Evolutionary conservation across 176 grass and related monocot genomes (phyloP), one percentile per base, ranked within the genome.

Genomic region (Saccharum spontaneum): DNA sequence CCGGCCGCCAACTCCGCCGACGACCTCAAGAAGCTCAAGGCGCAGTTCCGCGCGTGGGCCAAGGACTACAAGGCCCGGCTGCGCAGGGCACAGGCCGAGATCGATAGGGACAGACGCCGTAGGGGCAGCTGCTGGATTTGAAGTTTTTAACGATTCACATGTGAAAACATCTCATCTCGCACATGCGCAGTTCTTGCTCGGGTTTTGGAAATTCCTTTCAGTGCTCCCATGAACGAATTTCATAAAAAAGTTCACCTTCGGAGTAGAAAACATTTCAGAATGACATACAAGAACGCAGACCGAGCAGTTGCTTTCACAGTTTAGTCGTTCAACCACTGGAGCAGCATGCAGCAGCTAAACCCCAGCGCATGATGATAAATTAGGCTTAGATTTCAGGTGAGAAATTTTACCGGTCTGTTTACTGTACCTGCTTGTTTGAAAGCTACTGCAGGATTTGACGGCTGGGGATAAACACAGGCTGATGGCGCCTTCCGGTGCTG

Each of bases 1-100:
- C 77, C 77, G 55, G 38, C 43, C 34, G 48, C 20, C 8, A 38
- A 6, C 59, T 12, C 86, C 59, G 34, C 62, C 1, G 68, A 62
- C 3, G 86, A 89, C 30, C 83, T 92, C 10, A 40, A 22, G 34
- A 86, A 78, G 28, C 84, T 91, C 23, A 91, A 91, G 76, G 82
- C 70, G 18, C 71, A 69, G 69, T 91, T 91, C 78, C 28, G 52
- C 43, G 15, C 59, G 8, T 94, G 92, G 89, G 78, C 88, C 57
- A 91, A 91, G 67, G 89, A 91, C 28, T 91, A 89, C 83, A 89
- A 81, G 71, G 71, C 50, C 18, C 83, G 69, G 30, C 39, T 89
- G 33, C 80, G 41, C 7, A 76, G 49, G 64, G 43, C 84, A 24
- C 81, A 82, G 66, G 67, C 45, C n/a, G 55, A 75, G 73, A 28